These are phyloP conservation scores for Aspergillus calidoustus DNA, from an alignment of 2,329 filamentous ascomycete species.

Conservation along the genomic window DNA sequence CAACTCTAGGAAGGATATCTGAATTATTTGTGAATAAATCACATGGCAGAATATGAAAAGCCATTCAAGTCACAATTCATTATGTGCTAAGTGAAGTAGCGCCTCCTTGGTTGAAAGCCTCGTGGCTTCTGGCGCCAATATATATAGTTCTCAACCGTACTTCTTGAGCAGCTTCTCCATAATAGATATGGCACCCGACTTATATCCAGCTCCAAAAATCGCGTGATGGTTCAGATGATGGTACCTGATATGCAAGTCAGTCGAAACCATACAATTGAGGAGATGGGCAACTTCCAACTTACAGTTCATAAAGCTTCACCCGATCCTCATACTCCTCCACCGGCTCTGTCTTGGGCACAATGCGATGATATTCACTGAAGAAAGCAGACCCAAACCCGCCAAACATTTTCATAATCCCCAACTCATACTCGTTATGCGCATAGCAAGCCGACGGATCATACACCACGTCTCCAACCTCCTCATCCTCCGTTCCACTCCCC, in stretches of 20 bases:
- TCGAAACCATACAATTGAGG: not conserved
- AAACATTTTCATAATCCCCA: constrained; percentile 97
- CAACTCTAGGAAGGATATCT: not conserved
- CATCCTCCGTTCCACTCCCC: constrained; percentile 41
- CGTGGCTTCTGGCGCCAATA: not conserved
- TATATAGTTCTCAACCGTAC: constrained; percentile 55
- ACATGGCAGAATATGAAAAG: no score
- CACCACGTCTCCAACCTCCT: constrained; percentile 71
- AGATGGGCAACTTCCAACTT: constrained; percentile 45
- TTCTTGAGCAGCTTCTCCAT: constrained; percentile 76
- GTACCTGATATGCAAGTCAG: constrained; percentile 59
- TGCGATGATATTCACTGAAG: constrained; percentile 74
- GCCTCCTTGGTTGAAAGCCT: not conserved
- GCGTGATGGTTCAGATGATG: constrained; percentile 90
- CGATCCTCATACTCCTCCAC: constrained; percentile 84
- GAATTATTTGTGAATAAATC: not conserved
- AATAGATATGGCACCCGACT: constrained; percentile 74
- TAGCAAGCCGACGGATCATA: constrained; percentile 84
- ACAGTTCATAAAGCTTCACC: constrained; percentile 80
- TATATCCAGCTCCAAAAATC: constrained; percentile 81
- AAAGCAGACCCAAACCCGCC: constrained; percentile 78
- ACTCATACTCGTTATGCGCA: constrained; percentile 85
- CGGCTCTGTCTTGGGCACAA: constrained; percentile 81
- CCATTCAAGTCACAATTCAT: not conserved
- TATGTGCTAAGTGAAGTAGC: not conserved